Conservation (phyloP, 345 rosid species). For the Moricandia arvensis region DNA sequence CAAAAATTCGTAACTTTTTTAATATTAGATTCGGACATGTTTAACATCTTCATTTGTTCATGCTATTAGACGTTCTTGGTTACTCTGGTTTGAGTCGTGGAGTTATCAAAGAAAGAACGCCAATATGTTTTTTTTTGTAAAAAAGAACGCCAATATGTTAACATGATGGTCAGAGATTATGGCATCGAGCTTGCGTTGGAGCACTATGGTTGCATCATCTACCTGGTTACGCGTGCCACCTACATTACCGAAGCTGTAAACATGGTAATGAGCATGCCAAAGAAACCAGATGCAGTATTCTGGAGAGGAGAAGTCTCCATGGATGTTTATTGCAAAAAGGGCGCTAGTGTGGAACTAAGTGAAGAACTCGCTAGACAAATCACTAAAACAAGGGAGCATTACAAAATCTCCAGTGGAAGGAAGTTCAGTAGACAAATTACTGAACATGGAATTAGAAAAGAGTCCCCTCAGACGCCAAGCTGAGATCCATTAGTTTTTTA, state of each 20-base stretch:
- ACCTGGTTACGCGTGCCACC: slow-evolving; percentile 64
- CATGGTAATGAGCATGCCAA: slow-evolving; percentile 57
- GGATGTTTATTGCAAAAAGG: slow-evolving; percentile 3
- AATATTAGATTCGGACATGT: too few relatives aligned
- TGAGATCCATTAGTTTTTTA: slow-evolving; percentile 46
- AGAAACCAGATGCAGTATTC: slow-evolving; percentile 72
- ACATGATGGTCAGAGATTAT: slow-evolving; percentile 60
- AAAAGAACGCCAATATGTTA: slow-evolving; percentile 41
- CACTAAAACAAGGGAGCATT: neutral
- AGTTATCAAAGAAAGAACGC: slow-evolving; percentile 47
- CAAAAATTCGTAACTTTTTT: too few relatives aligned
- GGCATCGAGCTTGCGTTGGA: slow-evolving; percentile 63
- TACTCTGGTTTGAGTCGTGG: slow-evolving; percentile 58
- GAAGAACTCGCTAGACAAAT: neutral
- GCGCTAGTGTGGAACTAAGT: neutral
- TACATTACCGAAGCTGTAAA: slow-evolving; percentile 59
- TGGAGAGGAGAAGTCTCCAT: slow-evolving; percentile 80
- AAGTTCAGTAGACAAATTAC: slow-evolving; percentile 45
- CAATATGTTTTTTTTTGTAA: slow-evolving; percentile 66
- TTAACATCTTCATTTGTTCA: too few relatives aligned
- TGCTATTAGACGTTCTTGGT: slow-evolving; percentile 48
- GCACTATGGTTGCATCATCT: slow-evolving; percentile 79
- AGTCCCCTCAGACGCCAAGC: slow-evolving; percentile 44
- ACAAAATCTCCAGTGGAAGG: neutral
- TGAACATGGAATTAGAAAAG: slow-evolving; percentile 60